Evolutionary conservation across 352 stramenopile genomes (phyloP), one percentile per base, ranked within the genome.

Genomic region (Pythium phragmitis): DNA sequence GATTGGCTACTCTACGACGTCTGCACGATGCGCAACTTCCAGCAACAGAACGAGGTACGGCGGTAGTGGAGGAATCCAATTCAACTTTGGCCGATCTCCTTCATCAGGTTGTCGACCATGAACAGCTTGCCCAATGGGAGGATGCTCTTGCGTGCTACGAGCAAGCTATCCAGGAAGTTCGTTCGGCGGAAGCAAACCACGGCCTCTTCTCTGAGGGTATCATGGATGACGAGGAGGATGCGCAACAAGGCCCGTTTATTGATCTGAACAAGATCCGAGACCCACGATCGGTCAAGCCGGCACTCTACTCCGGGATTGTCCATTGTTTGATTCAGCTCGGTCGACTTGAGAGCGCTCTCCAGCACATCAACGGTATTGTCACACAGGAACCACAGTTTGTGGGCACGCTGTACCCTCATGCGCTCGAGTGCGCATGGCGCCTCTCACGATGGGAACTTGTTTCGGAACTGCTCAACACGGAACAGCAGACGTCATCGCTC

Each of bases 291-390:
- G 71, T 91, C 23, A 92, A 91, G 51, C 82, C 82, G 12, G 70
- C 87, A 16, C 58, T 96, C 30, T 96, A 94, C 66, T 82, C 77
- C 7, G 87, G 87, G 33, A 90, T 94, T 66, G 84, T 96, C 50
- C 68, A 82, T 11, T 94, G 87, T 48, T 59, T 94, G n/a, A 92
- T 94, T 33, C 85, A 94, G 62, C 71, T 96, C 2, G 87, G 87
- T 17, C 79, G 85, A 14, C 74, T 94, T 9, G 87, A 94, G 70
- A 94, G 81, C 61, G 87, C 86, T 12, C 69, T 96, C 19, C 85
- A 94, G 58, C 82, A 95, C 67, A 94, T 95, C 36, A 91, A 94
- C 46, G 87, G 87, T 17, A 94, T 96, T 45, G 77, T 88, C 6
- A 90, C 79, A 11, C 75, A 88, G 69, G 85, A 94, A 43, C 84